Evolutionary conservation across 2,329 filamentous ascomycete species (phyloP).

Genomic region (Diaporthe australafricana): DNA sequence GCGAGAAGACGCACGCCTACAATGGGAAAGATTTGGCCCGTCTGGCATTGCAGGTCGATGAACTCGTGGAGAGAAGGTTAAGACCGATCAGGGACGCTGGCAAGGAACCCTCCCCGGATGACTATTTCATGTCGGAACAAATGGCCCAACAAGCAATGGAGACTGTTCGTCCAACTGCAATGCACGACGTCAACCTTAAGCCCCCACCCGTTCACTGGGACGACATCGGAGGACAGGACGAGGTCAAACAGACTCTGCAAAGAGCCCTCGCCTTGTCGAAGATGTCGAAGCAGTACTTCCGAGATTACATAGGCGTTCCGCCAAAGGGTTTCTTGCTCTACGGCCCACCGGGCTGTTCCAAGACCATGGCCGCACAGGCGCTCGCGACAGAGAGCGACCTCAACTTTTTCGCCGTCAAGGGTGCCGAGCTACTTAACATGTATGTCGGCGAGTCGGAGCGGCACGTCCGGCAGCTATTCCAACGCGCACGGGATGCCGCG

Average conservation of each 20-base stretch:
- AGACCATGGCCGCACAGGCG: constrained; percentile 91
- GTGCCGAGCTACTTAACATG: constrained; percentile 93
- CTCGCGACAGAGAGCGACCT: constrained; percentile 90
- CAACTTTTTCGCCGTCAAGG: constrained; percentile 96
- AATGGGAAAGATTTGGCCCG: constrained; percentile 81
- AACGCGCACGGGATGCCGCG: constrained; percentile 84
- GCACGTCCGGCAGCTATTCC: constrained; percentile 85
- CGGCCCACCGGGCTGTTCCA: constrained; percentile 93
- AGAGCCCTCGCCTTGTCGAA: constrained; percentile 58
- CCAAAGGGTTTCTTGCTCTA: constrained; percentile 90
- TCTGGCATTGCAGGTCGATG: constrained; percentile 66
- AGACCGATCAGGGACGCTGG: constrained; percentile 16
- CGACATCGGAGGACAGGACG: constrained; percentile 87
- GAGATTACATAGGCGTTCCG: constrained; percentile 60
- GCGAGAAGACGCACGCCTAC: constrained; percentile 86
- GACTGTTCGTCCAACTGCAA: constrained; percentile 81
- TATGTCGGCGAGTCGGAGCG: constrained; percentile 96
- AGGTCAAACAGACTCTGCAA: constrained; percentile 73
- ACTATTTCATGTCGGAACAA: constrained; percentile 48
- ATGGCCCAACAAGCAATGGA: constrained; percentile 76
- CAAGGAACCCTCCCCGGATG: not conserved
- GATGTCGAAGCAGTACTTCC: constrained; percentile 46
- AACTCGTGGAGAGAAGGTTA: constrained; percentile 32
- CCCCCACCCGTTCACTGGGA: constrained; percentile 87
- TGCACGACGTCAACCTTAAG: constrained; percentile 90